Evolutionary conservation across 768 basidiomycete species (phyloP), one percentile per base, ranked within the genome.

Genomic region (Galerina marginata): DNA sequence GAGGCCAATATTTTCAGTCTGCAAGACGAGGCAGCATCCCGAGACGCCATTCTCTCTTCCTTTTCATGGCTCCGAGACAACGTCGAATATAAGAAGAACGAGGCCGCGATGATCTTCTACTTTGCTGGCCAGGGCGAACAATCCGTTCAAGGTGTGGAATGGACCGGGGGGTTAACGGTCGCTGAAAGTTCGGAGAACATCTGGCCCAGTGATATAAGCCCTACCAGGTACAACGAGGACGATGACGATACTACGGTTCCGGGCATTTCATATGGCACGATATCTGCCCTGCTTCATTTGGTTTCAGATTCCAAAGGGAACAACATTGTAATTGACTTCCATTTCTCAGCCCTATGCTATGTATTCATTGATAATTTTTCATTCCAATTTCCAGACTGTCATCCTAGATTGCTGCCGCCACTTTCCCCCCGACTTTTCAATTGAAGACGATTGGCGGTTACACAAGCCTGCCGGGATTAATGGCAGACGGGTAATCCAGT

Each of bases 321-420:
- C 63, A 82, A 82, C 56, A 80, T 82, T 20, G 81, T 79, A 44
- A 38, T 80, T 51, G 1, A 6, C 42, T 25, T 36, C 47, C 42
- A 11, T 2, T 2, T 43, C 20, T 20, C 20, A 20, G 20, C 20
- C 20, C 40, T 14, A 23, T 15, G 9, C 33, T 23, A 33, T 5
- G 11, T 6, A 1, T 11, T n/a, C 14, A 26, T 26, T 9, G 6
- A 16, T 52, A n/a, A 50, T 33, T 33, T 58, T 57, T 9, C 48
- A n/a, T 5, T 10, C 42, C 15, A n/a, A 54, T 42, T 20, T 20
- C 20, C 20, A 83, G 82, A 80, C 77, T 12, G 65, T 83, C 15
- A 78, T 83, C 46, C 69, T 83, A 5, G 82, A 82, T 54, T 82
- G 82, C 48, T 83, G 82, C 63, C 69, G 74, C 62, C 78, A 81